phyloP scores from a whole-genome alignment of 1,139 yeast species.

The Taphrina sp. region DNA sequence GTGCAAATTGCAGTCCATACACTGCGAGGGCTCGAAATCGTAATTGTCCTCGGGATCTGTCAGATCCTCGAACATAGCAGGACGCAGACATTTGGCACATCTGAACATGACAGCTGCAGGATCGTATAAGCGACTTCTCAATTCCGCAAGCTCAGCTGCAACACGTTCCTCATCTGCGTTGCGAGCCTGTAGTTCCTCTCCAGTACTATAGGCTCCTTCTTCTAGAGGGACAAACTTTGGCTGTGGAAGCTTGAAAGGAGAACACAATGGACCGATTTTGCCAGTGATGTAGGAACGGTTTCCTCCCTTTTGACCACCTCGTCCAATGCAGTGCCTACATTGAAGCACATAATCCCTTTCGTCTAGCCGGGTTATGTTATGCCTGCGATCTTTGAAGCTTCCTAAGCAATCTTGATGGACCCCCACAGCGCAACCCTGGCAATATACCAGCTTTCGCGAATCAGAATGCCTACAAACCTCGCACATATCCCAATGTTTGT shows the following conservation, averaged over 20 bases:
- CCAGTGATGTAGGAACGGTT: conserved; percentile 34
- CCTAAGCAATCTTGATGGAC: conserved; percentile 35
- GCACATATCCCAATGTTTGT: conserved; percentile 35
- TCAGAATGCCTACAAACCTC: conserved; percentile 28
- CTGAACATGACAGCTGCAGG: conserved; percentile 23
- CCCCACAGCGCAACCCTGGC: conserved; percentile 38
- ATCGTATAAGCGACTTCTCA: conserved; percentile 6
- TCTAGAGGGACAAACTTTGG: too few species aligned
- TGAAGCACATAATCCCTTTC: conserved; percentile 33
- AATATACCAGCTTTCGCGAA: conserved; percentile 32
- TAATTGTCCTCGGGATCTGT: conserved; percentile 20
- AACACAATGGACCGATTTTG: conserved; percentile 30
- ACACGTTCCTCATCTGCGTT: conserved; percentile 17
- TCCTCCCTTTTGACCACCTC: conserved; percentile 23
- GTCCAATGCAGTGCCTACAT: conserved; percentile 35
- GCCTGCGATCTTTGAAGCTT: conserved; percentile 1
- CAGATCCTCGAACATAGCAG: conserved; percentile 26
- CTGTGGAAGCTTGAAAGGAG: conserved; percentile 5
- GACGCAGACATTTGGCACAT: conserved; percentile 23
- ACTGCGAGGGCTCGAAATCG: conserved; percentile 21
- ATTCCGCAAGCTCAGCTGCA: not conserved
- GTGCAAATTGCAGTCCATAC: conserved; percentile 21
- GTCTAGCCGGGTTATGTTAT: conserved; percentile 27
- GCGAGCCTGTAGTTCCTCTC: conserved; percentile 1
- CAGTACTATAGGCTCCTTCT: not conserved